A percentile compares a stretch with the other conserved stretches of the same genome.
Evolutionary conservation across 2,329 filamentous ascomycete species (phyloP).

Genomic region (Huntiella omanensis): DNA sequence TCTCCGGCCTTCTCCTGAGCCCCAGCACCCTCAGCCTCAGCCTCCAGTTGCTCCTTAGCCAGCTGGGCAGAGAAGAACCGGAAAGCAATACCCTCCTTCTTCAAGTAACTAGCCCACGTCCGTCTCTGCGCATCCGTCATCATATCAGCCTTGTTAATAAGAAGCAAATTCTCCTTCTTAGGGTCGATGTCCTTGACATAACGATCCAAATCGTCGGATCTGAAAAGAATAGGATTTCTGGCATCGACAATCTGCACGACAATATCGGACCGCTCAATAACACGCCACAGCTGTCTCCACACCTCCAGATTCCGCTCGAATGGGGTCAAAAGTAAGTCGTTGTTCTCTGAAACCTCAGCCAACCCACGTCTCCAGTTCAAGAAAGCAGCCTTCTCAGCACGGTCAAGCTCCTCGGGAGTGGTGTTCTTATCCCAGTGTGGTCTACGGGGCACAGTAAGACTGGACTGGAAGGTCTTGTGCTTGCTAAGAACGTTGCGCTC

Average conservation of each 20-base stretch:
- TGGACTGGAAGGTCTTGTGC: constrained; percentile 60
- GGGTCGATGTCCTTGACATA: constrained; percentile 88
- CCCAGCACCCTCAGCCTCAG: constrained; percentile 15
- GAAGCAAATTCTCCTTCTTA: constrained; percentile 72
- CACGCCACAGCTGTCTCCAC: constrained; percentile 94
- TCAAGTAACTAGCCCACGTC: constrained; percentile 75
- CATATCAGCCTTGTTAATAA: constrained; percentile 99
- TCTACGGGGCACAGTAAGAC: constrained; percentile 74
- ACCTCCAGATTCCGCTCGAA: constrained; percentile 96
- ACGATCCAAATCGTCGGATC: constrained; percentile 77
- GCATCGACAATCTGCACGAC: constrained; percentile 98
- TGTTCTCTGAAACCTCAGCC: constrained; percentile 81
- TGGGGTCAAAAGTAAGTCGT: constrained; percentile 90
- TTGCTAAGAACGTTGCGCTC: constrained; percentile 62
- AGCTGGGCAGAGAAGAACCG: constrained; percentile 91
- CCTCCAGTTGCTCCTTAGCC: constrained; percentile 76
- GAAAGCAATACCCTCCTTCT: constrained; percentile 64
- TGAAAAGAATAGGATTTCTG: constrained; percentile 80
- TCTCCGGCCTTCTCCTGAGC: constrained; percentile 28
- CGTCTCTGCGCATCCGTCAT: constrained; percentile 73
- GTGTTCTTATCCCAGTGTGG: constrained; percentile 78
- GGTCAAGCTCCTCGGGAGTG: constrained; percentile 65
- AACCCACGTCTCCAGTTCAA: constrained; percentile 77
- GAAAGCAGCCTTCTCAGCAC: constrained; percentile 59
- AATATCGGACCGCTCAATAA: constrained; percentile 89